These are phyloP conservation scores for Zalerion maritima DNA, from an alignment of 495 filamentous ascomycete genomes.

Conservation along the genomic window DNA sequence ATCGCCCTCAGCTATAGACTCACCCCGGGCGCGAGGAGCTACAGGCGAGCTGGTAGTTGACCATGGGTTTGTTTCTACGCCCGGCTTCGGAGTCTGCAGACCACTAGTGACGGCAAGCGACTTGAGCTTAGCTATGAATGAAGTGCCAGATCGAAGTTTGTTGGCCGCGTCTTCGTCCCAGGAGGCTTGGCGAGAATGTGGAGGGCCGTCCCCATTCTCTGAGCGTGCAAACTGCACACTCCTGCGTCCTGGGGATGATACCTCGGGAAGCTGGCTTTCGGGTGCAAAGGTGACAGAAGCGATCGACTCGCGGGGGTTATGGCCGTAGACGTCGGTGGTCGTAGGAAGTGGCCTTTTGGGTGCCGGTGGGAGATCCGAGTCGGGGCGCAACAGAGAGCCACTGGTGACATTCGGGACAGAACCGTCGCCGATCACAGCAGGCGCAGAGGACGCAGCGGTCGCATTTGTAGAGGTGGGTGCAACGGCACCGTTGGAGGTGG, in stretches of 20 bases:
- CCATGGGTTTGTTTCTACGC: slow-evolving; percentile 16
- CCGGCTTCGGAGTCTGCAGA: slow-evolving; percentile 30
- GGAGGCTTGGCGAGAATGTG: slow-evolving; percentile 39
- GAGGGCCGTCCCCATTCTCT: slow-evolving; percentile 28
- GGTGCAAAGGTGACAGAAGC: slow-evolving; percentile 25
- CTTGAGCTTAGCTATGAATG: slow-evolving; percentile 55
- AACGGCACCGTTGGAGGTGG: too few species aligned
- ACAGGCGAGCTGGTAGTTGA: slow-evolving; percentile 29
- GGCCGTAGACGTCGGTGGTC: slow-evolving; percentile 1
- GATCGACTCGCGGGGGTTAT: slow-evolving; percentile 6
- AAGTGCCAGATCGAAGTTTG: slow-evolving; percentile 42
- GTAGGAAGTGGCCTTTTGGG: slow-evolving; percentile 9
- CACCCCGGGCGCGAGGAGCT: slow-evolving; percentile 27
- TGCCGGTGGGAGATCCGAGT: too few species aligned
- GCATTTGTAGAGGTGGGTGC: too few species aligned
- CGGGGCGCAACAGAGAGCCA: too few species aligned
- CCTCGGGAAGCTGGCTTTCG: too few species aligned
- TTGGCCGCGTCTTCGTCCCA: slow-evolving; percentile 39
- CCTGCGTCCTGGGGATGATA: slow-evolving; percentile 27
- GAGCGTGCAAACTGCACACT: slow-evolving; percentile 52
- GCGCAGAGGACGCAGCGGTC: too few species aligned
- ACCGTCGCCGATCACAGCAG: too few species aligned
- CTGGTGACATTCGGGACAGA: too few species aligned
- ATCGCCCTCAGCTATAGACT: slow-evolving; percentile 12
- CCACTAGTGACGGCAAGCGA: slow-evolving; percentile 30